phyloP scores from a whole-genome alignment of 371 early-diverging fungal genomes.

The Enterocytospora artemiae region DNA sequence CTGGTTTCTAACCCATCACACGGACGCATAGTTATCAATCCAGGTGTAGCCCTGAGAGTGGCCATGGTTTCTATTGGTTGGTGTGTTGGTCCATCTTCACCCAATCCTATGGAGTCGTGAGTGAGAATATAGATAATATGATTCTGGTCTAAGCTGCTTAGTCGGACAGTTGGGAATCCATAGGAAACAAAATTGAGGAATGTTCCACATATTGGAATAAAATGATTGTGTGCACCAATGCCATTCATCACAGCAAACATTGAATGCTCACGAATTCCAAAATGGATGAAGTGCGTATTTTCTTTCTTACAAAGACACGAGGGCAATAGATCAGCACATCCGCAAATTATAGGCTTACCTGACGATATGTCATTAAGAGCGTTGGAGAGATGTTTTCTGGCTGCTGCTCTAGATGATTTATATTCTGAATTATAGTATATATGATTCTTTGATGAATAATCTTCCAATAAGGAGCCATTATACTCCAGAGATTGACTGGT shows the following conservation, averaged over 20 bases:
- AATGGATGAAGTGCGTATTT: conserved; percentile 75
- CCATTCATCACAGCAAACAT: conserved; percentile 94
- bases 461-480: too few relatives aligned
- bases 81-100: conserved; percentile 97
- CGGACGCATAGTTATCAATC: conserved; percentile 74
- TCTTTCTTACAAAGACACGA: conserved; percentile 89
- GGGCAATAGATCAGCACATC: conserved; percentile 95
- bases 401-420: conserved; percentile 61
- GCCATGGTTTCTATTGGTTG: conserved; percentile 95
- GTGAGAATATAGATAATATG: conserved; percentile 89
- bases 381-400: conserved; percentile 59
- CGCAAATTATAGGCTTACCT: conserved; percentile 77
- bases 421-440: background rate
- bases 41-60: conserved; percentile 80
- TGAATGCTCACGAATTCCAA: conserved; percentile 94
- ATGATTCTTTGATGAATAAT: too few relatives aligned
- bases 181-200: conserved; percentile 85
- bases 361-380: conserved; percentile 68
- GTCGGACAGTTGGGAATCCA: conserved; percentile 73
- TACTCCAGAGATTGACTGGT: too few relatives aligned
- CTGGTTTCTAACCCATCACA: conserved; percentile 82
- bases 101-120: conserved; percentile 92
- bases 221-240: conserved; percentile 69
- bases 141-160: conserved; percentile 73
- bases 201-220: conserved; percentile 79